Percentiles rank a stretch among this genome's conserved stretches.
These are phyloP conservation scores for Amauroascus verrucosus DNA, from an alignment of 2,329 filamentous ascomycete species.

Conservation along the genomic window DNA sequence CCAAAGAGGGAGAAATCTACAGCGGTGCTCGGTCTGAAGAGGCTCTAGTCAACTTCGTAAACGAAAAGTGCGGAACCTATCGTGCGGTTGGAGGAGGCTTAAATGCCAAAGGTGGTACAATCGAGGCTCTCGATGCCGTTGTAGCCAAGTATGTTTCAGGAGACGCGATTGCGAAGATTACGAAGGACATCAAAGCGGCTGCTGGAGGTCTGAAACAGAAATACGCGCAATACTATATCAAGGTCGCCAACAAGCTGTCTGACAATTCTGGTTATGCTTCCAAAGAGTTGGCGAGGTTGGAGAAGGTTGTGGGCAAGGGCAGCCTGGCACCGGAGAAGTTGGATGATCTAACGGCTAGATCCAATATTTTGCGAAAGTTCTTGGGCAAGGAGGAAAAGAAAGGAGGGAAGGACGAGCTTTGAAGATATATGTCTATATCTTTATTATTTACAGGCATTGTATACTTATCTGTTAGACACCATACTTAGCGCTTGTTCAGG, in stretches of 20 bases:
- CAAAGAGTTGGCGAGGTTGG: slow-evolving; percentile 76
- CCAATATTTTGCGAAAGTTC: slow-evolving; percentile 79
- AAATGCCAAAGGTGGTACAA: slow-evolving; percentile 67
- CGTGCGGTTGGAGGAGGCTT: slow-evolving; percentile 71
- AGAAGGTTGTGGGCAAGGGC: slow-evolving; percentile 74
- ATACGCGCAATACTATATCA: slow-evolving; percentile 89
- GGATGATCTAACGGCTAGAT: slow-evolving; percentile 76
- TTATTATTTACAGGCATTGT: background rate
- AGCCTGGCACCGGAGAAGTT: slow-evolving; percentile 75
- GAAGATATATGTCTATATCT: slow-evolving; percentile 24
- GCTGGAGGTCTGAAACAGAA: slow-evolving; percentile 60
- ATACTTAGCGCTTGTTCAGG: background rate
- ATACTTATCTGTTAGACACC: background rate
- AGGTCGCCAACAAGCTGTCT: slow-evolving; percentile 75
- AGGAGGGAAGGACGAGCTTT: slow-evolving; percentile 60
- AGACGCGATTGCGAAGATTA: slow-evolving; percentile 54
- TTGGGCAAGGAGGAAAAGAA: slow-evolving; percentile 48
- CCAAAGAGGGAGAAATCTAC: slow-evolving; percentile 61
- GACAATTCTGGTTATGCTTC: slow-evolving; percentile 66
- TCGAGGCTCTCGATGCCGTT: slow-evolving; percentile 65
- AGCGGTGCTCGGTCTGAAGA: slow-evolving; percentile 64
- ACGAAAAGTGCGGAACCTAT: slow-evolving; percentile 80
- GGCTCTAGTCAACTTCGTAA: slow-evolving; percentile 70
- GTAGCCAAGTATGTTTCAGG: slow-evolving; percentile 55
- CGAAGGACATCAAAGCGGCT: slow-evolving; percentile 61